These are phyloP conservation scores for Cubamyces sp. DNA, from an alignment of 768 basidiomycete species.

Conservation along the genomic window DNA sequence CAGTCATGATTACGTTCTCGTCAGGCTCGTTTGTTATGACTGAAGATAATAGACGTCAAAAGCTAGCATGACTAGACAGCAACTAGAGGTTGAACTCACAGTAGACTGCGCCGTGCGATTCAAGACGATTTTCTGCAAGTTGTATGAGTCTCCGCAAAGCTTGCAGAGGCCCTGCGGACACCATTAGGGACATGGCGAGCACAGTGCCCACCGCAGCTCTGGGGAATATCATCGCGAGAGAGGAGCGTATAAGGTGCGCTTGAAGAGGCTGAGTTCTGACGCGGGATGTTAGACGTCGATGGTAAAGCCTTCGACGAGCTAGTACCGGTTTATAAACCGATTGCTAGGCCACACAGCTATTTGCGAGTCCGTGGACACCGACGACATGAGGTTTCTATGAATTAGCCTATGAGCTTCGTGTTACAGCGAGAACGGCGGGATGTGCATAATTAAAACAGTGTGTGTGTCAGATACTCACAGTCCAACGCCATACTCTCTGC, in stretches of 20 bases:
- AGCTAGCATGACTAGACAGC: neutral
- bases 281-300: too few relatives aligned
- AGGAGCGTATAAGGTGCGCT: neutral
- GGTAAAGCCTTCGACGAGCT: too few relatives aligned
- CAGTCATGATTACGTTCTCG: conserved; percentile 50
- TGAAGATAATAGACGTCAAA: conserved; percentile 26
- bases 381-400: too few relatives aligned
- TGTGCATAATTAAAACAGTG: too few relatives aligned
- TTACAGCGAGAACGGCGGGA: too few relatives aligned
- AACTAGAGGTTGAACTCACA: conserved; percentile 19
- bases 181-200: conserved; percentile 12
- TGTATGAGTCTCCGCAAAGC: conserved; percentile 18
- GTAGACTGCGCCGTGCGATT: conserved; percentile 30
- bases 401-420: too few relatives aligned
- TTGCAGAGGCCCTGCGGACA: conserved; percentile 22
- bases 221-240: conserved; percentile 27
- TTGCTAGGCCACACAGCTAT: too few relatives aligned
- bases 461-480: too few relatives aligned
- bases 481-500: too few relatives aligned
- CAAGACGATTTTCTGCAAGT: conserved; percentile 7
- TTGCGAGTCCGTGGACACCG: too few relatives aligned
- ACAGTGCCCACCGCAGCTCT: conserved; percentile 12
- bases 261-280: neutral
- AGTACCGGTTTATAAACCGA: too few relatives aligned
- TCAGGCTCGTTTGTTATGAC: conserved; percentile 54